These are phyloP conservation scores for Xeromyces bisporus DNA, from an alignment of 495 filamentous ascomycete species.

Conservation along the genomic window DNA sequence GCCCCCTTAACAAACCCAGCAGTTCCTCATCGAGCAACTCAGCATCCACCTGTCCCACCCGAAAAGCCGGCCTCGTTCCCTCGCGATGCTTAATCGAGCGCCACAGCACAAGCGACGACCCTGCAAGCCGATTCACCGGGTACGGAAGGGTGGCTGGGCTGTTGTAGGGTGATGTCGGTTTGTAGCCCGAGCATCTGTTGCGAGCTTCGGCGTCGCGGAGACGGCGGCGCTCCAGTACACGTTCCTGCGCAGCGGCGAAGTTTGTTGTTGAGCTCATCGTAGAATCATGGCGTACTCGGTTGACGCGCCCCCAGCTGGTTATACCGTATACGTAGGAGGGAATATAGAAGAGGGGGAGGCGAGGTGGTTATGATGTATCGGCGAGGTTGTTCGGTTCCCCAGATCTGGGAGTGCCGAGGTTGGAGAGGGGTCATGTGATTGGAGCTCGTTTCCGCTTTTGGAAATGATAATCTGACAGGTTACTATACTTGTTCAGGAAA, in stretches of 20 bases:
- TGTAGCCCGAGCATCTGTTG: conserved; percentile 36
- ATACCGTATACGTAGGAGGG: too few relatives aligned
- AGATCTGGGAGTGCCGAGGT: too few relatives aligned
- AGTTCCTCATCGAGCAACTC: conserved; percentile 93
- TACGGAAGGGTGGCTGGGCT: conserved; percentile 35
- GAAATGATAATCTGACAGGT: too few relatives aligned
- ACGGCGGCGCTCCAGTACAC: conserved; percentile 60
- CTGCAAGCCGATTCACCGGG: conserved; percentile 42
- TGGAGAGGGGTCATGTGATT: too few relatives aligned
- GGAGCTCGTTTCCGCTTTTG: too few relatives aligned
- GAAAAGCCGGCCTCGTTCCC: conserved; percentile 68
- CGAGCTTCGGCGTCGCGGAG: conserved; percentile 47
- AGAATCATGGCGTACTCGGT: conserved; percentile 22
- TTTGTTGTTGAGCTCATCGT: conserved; percentile 57
- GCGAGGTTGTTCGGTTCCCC: too few relatives aligned
- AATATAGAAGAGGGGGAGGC: too few relatives aligned
- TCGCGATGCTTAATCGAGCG: conserved; percentile 55
- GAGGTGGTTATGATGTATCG: too few relatives aligned
- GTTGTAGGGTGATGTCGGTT: conserved; percentile 40
- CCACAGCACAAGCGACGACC: conserved; percentile 44
- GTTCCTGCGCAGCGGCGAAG: conserved; percentile 73
- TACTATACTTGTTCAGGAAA: too few relatives aligned
- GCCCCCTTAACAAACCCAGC: conserved; percentile 63
- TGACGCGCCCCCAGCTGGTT: too few relatives aligned
- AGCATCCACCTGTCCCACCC: conserved; percentile 92